Evolutionary conservation across 2,329 filamentous ascomycete genomes (phyloP), one percentile per base, ranked within the genome.

Genomic region (Fusarium siculi): DNA sequence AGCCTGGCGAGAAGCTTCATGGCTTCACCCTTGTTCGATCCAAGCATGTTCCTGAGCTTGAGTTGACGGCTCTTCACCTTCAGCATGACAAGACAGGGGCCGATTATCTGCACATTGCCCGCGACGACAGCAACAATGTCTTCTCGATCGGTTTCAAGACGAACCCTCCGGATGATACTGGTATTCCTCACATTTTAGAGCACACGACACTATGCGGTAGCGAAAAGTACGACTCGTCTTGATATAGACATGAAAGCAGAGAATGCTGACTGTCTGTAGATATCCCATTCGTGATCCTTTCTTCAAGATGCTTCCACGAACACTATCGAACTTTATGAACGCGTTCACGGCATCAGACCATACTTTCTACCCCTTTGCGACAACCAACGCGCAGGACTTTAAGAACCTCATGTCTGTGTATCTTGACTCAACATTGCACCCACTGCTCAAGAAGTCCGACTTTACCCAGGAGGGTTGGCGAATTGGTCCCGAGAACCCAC

Each of bases 301-400:
- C 87, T 99, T 99, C 87, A 99, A 98, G 88, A 99, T 99, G 96
- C 89, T 99, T 32, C 96, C 96, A 28, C 91, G 96, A 76, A 98
- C 96, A 9, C 88, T 99, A n/a, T 98, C 96, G 73, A 99, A 98
- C 83, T 99, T 98, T 80, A 99, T 99, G 96, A 99, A 99, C 82
- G 96, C 96, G 69, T 97, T 98, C 81, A 99, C 96, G 46, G 95
- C 95, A 32, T 93, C 95, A 28, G 96, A 98, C 79, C 95, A 99
- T 81, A 99, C 96, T 16, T 97, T 94, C 75, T 99, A 99, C 80
- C 96, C 96, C 4, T 99, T 99, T 82, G 95, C 96, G 63, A 99
- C 96, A 5, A 99, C 96, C 30, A 99, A 99, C 79, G 87, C 90
- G 25, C 94, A 97, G 81, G 96, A 99, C 79, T 99, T 96, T 83